phyloP scores from a whole-genome alignment of 768 basidiomycete species.

The Calocybe cyanea region DNA sequence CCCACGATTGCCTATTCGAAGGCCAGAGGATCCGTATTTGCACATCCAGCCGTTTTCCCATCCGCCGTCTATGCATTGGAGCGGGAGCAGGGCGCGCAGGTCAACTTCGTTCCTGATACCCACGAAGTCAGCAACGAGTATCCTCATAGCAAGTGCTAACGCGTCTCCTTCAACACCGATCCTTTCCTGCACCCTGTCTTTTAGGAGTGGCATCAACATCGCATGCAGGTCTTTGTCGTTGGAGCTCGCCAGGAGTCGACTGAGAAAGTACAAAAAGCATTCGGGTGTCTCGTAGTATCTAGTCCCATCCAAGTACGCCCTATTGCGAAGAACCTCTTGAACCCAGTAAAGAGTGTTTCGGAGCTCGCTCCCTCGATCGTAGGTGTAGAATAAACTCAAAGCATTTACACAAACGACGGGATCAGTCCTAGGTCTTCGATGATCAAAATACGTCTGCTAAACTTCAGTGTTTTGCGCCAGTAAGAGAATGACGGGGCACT shows the following conservation, averaged over 20 bases:
- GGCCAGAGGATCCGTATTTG: constrained; percentile 45
- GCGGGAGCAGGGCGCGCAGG: constrained; percentile 36
- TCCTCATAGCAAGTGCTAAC: constrained; percentile 54
- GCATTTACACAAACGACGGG: constrained; percentile 52
- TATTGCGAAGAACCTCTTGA: constrained; percentile 42
- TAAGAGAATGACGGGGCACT: constrained; percentile 1
- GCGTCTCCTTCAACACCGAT: constrained; percentile 48
- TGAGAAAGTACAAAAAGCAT: constrained; percentile 49
- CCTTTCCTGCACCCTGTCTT: constrained; percentile 44
- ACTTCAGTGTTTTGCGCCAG: background rate
- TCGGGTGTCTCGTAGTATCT: constrained; percentile 51
- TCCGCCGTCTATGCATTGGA: constrained; percentile 53
- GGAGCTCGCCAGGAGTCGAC: constrained; percentile 36
- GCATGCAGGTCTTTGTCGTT: constrained; percentile 32
- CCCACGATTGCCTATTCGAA: constrained; percentile 52
- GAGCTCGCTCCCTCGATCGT: constrained; percentile 45
- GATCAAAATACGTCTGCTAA: constrained; percentile 56
- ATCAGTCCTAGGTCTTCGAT: constrained; percentile 46
- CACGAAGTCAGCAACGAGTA: constrained; percentile 39
- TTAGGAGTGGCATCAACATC: constrained; percentile 35
- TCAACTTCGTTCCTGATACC: constrained; percentile 42
- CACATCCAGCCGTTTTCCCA: constrained; percentile 57
- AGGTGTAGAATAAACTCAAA: constrained; percentile 44
- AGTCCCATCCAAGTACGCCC: constrained; percentile 53
- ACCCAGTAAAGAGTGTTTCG: constrained; percentile 45